Conservation (phyloP, 2,329 filamentous ascomycete species). For the Pestalotiopsis sp. region DNA sequence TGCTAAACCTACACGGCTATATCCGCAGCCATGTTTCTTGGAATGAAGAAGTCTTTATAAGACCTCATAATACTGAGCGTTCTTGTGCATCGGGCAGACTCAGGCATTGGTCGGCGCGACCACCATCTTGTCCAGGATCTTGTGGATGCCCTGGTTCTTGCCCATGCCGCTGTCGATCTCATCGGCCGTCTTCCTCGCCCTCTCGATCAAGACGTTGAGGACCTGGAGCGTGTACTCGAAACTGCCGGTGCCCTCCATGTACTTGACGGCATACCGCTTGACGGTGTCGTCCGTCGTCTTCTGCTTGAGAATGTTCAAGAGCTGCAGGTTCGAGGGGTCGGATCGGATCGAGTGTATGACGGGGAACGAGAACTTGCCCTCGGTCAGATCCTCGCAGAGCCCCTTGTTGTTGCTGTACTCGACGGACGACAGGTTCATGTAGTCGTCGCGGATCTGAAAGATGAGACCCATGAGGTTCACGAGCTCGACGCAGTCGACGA, state of each 20-base stretch:
- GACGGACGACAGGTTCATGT: conserved; percentile 77
- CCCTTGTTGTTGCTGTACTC: conserved; percentile 88
- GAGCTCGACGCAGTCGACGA: conserved; percentile 75
- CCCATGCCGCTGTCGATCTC: conserved; percentile 63
- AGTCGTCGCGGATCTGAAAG: conserved; percentile 93
- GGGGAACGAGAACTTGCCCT: conserved; percentile 96
- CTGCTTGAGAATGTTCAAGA: conserved; percentile 91
- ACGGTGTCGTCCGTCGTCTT: conserved; percentile 84
- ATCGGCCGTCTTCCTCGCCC: conserved; percentile 63
- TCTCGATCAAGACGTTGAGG: conserved; percentile 60
- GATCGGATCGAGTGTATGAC: conserved; percentile 90
- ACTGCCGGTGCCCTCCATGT: conserved; percentile 88
- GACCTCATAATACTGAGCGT: background rate
- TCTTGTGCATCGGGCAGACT: background rate
- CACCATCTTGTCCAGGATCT: conserved; percentile 69
- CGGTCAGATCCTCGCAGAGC: conserved; percentile 90
- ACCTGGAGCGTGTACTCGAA: conserved; percentile 82
- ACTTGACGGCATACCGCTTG: conserved; percentile 85
- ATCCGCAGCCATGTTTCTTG: background rate
- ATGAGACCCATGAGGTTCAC: conserved; percentile 83
- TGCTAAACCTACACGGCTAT: conserved; percentile 6
- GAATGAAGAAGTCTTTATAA: background rate
- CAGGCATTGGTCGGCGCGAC: conserved; percentile 14
- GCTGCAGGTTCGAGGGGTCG: conserved; percentile 70
- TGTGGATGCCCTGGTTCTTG: conserved; percentile 57